phyloP scores from a whole-genome alignment of 2,329 filamentous ascomycete species.

The Curvularia eragrostidis region DNA sequence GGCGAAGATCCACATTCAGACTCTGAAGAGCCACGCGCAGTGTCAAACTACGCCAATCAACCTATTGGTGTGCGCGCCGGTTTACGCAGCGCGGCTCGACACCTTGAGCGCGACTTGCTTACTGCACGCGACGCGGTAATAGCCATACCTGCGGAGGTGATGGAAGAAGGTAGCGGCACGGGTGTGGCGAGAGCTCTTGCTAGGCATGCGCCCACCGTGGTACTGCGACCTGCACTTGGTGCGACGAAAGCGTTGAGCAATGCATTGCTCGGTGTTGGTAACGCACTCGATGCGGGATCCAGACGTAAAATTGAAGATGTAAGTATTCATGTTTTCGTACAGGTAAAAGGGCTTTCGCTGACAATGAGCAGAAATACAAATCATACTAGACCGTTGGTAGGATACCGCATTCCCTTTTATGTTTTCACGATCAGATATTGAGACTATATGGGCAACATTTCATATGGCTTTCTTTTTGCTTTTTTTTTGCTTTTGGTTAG shows the following conservation, averaged over 20 bases:
- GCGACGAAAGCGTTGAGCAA: conserved; percentile 88
- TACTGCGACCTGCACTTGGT: conserved; percentile 88
- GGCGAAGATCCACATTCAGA: conserved; percentile 67
- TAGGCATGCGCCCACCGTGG: conserved; percentile 86
- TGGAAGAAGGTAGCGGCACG: conserved; percentile 82
- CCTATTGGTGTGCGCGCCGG: conserved; percentile 89
- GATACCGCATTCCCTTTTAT: neutral
- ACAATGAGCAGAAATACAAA: conserved; percentile 16
- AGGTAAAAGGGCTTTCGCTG: neutral
- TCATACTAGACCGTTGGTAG: conserved; percentile 12
- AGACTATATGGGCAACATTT: neutral
- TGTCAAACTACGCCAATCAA: conserved; percentile 93
- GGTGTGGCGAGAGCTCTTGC: conserved; percentile 81
- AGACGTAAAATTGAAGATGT: conserved; percentile 86
- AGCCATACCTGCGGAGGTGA: conserved; percentile 87
- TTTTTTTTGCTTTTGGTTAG: neutral
- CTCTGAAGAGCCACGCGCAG: conserved; percentile 75
- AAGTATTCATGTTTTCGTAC: conserved; percentile 53
- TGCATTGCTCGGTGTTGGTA: conserved; percentile 89
- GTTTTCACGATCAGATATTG: neutral
- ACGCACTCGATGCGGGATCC: conserved; percentile 85
- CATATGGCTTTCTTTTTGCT: neutral
- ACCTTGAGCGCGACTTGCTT: conserved; percentile 85
- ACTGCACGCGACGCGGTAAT: conserved; percentile 90
- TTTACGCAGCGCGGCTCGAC: conserved; percentile 79